Conservation (phyloP, 768 basidiomycete species). For the Ramaria sp. region DNA sequence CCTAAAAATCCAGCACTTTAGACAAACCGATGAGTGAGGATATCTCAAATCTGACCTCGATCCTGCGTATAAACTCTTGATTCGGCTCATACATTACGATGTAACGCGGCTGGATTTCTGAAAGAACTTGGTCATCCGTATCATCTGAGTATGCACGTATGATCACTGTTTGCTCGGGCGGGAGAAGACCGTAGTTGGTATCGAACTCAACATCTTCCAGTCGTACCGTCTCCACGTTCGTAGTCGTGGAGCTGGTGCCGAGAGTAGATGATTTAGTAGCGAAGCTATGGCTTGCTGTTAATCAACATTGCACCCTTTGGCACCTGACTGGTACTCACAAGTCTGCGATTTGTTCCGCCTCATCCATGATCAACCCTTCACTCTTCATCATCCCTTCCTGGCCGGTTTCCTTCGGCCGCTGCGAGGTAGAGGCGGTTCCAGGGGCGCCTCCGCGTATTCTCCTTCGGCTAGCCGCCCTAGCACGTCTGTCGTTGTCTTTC, state of each 20-base stretch:
- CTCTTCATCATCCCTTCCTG: constrained; percentile 3
- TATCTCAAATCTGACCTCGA: constrained; percentile 54
- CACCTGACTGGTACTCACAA: constrained; percentile 34
- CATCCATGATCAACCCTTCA: constrained; percentile 9
- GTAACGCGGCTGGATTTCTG: constrained; percentile 82
- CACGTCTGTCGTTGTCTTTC: constrained; percentile 58
- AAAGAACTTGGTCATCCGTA: constrained; percentile 78
- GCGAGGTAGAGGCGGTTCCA: too few relatives aligned
- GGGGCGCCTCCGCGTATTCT: constrained; percentile 20
- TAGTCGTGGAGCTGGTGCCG: too few relatives aligned
- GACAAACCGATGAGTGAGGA: neutral
- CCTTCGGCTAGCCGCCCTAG: constrained; percentile 52
- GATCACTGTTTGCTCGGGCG: constrained; percentile 70
- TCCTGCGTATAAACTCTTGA: constrained; percentile 81
- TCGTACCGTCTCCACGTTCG: constrained; percentile 16
- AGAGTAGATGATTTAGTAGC: neutral
- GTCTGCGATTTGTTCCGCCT: constrained; percentile 31
- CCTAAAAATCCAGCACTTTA: constrained; percentile 31
- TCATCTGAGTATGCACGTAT: constrained; percentile 88
- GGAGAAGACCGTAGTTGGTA: constrained; percentile 65
- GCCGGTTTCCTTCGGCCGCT: neutral
- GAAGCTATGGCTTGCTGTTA: neutral
- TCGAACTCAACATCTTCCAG: constrained; percentile 49
- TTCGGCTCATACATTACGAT: constrained; percentile 95
- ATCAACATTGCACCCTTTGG: constrained; percentile 11